These are phyloP conservation scores for Dipodascopsis tothii DNA, from an alignment of 805 yeast species.

Conservation along the genomic window DNA sequence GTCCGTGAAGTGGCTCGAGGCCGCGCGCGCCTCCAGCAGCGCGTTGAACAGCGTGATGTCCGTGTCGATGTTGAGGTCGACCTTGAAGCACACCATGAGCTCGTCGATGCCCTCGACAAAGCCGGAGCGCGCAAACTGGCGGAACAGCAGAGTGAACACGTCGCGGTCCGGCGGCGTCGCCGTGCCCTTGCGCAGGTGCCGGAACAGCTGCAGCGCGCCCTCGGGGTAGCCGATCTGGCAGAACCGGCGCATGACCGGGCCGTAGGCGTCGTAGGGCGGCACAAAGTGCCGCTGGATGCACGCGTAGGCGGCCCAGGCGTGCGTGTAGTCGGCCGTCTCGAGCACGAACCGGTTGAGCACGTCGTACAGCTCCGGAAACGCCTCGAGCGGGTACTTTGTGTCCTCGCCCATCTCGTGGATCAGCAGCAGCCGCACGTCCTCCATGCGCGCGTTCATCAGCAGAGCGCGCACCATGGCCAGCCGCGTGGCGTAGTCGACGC, in stretches of 20 bases:
- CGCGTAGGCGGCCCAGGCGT: constrained; percentile 54
- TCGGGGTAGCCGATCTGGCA: constrained; percentile 48
- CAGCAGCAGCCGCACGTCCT: constrained; percentile 39
- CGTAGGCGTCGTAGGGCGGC: constrained; percentile 52
- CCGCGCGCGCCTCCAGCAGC: constrained; percentile 57
- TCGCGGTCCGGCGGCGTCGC: constrained; percentile 32
- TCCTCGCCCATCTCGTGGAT: constrained; percentile 36
- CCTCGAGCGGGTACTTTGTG: constrained; percentile 20
- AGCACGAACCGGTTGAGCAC: constrained; percentile 42
- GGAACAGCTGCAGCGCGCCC: constrained; percentile 55
- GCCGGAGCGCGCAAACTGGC: constrained; percentile 49
- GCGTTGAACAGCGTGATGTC: constrained; percentile 55
- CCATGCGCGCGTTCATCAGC: constrained; percentile 33
- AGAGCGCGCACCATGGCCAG: constrained; percentile 35
- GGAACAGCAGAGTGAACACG: constrained; percentile 54
- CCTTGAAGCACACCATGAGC: constrained; percentile 54
- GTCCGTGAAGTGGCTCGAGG: constrained; percentile 46
- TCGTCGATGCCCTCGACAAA: constrained; percentile 62
- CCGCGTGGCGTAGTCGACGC: constrained; percentile 36
- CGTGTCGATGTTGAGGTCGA: constrained; percentile 51
- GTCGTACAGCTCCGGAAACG: constrained; percentile 35
- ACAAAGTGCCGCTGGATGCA: constrained; percentile 47
- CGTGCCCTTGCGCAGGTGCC: constrained; percentile 43
- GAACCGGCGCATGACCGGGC: constrained; percentile 52
- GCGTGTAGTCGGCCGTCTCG: constrained; percentile 33